Percentiles rank a stretch among this genome's conserved stretches.
phyloP scores from a whole-genome alignment of 2,329 filamentous ascomycete species.

The Tolypocladium inflatum region DNA sequence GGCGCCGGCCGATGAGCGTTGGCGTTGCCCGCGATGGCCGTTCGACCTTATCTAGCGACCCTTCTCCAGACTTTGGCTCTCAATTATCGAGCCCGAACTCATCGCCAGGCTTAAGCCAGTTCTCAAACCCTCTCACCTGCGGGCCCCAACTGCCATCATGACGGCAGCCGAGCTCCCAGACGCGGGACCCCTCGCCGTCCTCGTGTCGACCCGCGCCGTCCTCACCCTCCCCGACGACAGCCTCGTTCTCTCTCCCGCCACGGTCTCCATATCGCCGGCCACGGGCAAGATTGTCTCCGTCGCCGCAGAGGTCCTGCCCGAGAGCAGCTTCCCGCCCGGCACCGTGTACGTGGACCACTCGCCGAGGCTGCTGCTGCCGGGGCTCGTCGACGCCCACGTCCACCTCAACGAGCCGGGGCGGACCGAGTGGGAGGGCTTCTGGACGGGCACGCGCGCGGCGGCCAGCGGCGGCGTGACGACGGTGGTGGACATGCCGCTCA shows the following conservation, averaged over 20 bases:
- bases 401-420: slow-evolving; percentile 95
- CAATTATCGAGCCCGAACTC: not conserved
- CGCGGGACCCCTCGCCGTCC: slow-evolving; percentile 49
- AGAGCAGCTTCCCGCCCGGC: slow-evolving; percentile 61
- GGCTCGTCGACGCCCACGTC: slow-evolving; percentile 92
- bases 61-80: not conserved
- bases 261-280: slow-evolving; percentile 64
- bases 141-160: not conserved
- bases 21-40: slow-evolving; percentile 4
- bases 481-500: slow-evolving; percentile 94
- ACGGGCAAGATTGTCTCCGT: slow-evolving; percentile 82
- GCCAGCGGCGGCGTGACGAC: slow-evolving; percentile 95
- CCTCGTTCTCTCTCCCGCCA: slow-evolving; percentile 65
- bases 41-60: not conserved
- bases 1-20: slow-evolving; percentile 4
- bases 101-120: not conserved
- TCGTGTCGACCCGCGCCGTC: slow-evolving; percentile 77
- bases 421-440: slow-evolving; percentile 98
- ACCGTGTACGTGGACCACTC: slow-evolving; percentile 76
- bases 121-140: not conserved
- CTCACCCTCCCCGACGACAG: slow-evolving; percentile 58
- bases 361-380: slow-evolving; percentile 76
- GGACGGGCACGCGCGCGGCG: slow-evolving; percentile 85
- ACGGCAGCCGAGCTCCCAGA: slow-evolving; percentile 8
- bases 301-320: slow-evolving; percentile 62